Base-by-base conservation (phyloP, 73 alveolate species). In the Breviolum minutum region DNA sequence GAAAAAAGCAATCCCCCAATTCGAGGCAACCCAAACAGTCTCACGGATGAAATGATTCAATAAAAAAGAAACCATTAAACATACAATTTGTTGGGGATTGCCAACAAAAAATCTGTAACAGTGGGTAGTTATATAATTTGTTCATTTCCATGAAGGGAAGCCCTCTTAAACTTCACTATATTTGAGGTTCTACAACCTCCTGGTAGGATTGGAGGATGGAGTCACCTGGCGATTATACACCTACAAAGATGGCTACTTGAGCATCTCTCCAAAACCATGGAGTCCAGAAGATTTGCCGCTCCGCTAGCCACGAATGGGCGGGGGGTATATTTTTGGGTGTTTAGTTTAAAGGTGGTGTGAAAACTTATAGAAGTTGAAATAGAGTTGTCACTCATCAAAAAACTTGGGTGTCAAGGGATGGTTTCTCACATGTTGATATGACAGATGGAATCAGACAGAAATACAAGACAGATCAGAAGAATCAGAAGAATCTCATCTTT, bases 171-270 rank as follows among this genome's bases (percentile, higher is more conserved):
- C n/a, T 81, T 40, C 32, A 48, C 13, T 22, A 81, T 14, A 5
- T 64, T 14, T 62, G 14, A 92, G 89, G 98, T 92, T 92, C 77
- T 92, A 92, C 98, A 92, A 92, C 98, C 69, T 92, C 30, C 90
- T 92, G 40, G 79, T 92, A n/a, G 98, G 98, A 20, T 19, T 74
- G 32, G 98, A 71, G 19, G 98, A 92, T 63, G 98, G 98, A 4
- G 98, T 92, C 40, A 92, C 98, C 29, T 92, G 98, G 98, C 87
- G 89, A 7, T 90, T 92, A 14, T 92, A 92, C 98, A 74, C 90
- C 64, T 92, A 92, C 80, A 48, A 24, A 66, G 98, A 92, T 48
- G 98, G 98, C 80, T 92, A 92, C 77, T 48, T 92, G 32, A 92
- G 98, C 66, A 92, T 92, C 29, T 73, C 91, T 20, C 98, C 98